Evolutionary conservation across 2,329 filamentous ascomycete genomes (phyloP).

Genomic region (Pseudogymnoascus sp.): DNA sequence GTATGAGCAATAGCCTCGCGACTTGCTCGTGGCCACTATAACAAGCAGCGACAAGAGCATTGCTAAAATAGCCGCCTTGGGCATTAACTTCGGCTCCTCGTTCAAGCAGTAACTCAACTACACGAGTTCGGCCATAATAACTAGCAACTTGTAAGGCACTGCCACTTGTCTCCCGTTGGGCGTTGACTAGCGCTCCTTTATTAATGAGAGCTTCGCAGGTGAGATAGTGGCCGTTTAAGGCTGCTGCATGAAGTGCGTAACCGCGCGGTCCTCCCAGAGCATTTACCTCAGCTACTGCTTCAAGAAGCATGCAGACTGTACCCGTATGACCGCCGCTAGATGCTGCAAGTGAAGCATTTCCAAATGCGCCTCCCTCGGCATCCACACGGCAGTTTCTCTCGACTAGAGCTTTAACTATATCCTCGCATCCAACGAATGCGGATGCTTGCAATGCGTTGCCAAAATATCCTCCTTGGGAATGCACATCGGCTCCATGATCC

Average conservation of each 20-base stretch:
- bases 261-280: not conserved
- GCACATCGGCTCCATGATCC: not conserved
- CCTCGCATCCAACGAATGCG: not conserved
- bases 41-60: not conserved
- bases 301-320: not conserved
- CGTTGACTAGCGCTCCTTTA: not conserved
- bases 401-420: not conserved
- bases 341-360: not conserved
- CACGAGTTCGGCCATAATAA: conserved; percentile 4
- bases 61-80: not conserved
- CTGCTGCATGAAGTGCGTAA: not conserved
- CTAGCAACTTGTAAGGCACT: not conserved
- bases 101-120: conserved; percentile 16
- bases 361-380: not conserved
- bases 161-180: not conserved
- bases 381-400: not conserved
- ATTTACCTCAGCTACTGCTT: not conserved
- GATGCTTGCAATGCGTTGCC: not conserved
- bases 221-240: not conserved
- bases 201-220: not conserved
- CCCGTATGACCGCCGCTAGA: not conserved
- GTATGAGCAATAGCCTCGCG: not conserved
- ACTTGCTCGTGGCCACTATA: not conserved
- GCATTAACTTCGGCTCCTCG: conserved; percentile 15
- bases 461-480: not conserved